Evolutionary conservation across 2,329 filamentous ascomycete species (phyloP), one percentile per base, ranked within the genome.

Genomic region (Neonectria neomacrospora): DNA sequence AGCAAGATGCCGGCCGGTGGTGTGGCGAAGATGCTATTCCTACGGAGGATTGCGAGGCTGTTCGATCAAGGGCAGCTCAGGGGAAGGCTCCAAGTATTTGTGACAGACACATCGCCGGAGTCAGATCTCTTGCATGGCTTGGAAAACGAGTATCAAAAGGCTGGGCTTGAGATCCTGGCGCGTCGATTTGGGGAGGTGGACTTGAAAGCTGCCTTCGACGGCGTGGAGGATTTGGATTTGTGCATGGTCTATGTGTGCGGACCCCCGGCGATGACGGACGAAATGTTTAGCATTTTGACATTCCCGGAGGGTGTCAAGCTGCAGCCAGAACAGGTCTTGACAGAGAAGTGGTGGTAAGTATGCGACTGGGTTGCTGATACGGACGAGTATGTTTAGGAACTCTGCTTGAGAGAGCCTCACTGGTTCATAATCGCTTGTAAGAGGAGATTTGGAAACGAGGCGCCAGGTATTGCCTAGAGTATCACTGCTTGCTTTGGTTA

Each of bases 171-270:
- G 18, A 61, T 78, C 2, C 47, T 68, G 5, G 65, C 71, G 6
- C 77, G 83, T 18, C 80, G 86, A 28, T 80, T 88, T 42, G 75
- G 71, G 0, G 52, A 77, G 1, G 67, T 72, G 0, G 84, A 88
- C 67, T 65, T 88, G 4, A 69, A 73, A 7, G 72, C 73, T 1
- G 81, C 79, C 0, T 61, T 86, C 1, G 76, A 50, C 5, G 41
- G 79, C 23, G 18, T 41, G n/a, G 79, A 62, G 3, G 55, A 73
- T 2, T 42, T 76, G 3, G 57, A 74, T 1, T 75, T 78, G 2
- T 82, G 83, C 0, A 80, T 89, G 3, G 86, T 88, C 12, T 93
- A 92, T 74, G 78, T 93, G 0, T 93, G 91, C 71, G 90, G 90
- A 1, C 85, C 90, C 14, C 88, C 88, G 11, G 69, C 71, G 3